Base-by-base conservation (phyloP, 352 stramenopile species). In the Globisporangium spinosum region DNA sequence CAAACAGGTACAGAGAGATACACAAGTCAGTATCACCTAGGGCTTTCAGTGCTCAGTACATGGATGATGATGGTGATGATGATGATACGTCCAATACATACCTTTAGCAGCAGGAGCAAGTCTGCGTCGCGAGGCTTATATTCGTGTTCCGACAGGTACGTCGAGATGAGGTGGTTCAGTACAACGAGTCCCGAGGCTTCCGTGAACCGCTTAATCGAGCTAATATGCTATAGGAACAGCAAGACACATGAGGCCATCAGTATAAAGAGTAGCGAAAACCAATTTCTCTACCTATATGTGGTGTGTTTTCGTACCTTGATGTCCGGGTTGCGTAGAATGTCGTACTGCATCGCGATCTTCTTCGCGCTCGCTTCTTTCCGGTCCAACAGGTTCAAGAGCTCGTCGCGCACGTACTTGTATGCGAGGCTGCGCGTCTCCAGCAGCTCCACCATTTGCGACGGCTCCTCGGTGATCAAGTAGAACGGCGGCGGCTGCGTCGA, bases 151-250 rank as follows among this genome's bases (percentile, higher is more conserved):
- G 72, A 64, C 55, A 79, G 58, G 63, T 77, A 84, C 9, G 64
- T 68, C 25, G 71, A 74, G 54, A 87, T 35, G 45, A 87, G 74
- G 59, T 81, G 70, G 67, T 89, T 89, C 7, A 93, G 58, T 57
- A 89, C 81, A 17, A 78, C 54, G 51, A 93, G 71, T 6, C 85
- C 85, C 9, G 80, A 77, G 25, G 75, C 75, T 3, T 89, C 73
- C 23, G 87, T 73, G 53, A 93, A 93, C 32, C 85, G 80, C 51
- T 78, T 75, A 45, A 91, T 74, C 3, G 85, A 80, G 53, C 89
- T 85, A 20, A 80, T 81, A 61, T 87, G 78, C 67, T 86, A 45
- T 27, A 68, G 1, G 29, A 7, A 58, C 10, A 49, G 0, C 20
- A 6, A 72, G 4, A 62, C 34, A 47, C 6, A 54, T 29, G 59